Evolutionary conservation across 2,329 filamentous ascomycete species (phyloP).

Genomic region (Cladophialophora exuberans): DNA sequence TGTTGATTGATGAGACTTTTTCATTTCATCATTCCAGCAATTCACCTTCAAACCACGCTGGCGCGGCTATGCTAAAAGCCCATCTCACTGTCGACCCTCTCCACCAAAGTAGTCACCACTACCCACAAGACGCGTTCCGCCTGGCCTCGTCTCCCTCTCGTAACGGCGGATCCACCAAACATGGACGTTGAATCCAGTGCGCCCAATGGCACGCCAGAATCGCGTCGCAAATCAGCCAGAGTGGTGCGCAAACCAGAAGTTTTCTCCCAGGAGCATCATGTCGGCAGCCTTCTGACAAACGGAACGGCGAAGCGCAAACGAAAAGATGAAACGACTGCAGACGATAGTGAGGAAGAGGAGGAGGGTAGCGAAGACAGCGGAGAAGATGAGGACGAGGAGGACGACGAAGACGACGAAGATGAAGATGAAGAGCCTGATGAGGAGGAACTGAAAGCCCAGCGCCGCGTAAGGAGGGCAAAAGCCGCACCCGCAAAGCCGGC

Average conservation of each 20-base stretch:
- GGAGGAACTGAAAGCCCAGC: constrained; percentile 53
- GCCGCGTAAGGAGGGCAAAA: constrained; percentile 41
- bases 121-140: background rate
- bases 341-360: constrained; percentile 35
- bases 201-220: constrained; percentile 22
- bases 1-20: too few species aligned
- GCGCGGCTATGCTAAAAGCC: too few species aligned
- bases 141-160: background rate
- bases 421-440: constrained; percentile 47
- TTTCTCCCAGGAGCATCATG: constrained; percentile 43
- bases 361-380: constrained; percentile 32
- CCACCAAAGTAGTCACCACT: too few species aligned
- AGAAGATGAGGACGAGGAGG: constrained; percentile 33
- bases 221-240: constrained; percentile 50
- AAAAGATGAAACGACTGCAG: constrained; percentile 41
- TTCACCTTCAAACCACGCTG: too few species aligned
- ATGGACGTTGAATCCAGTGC: constrained; percentile 29
- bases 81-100: too few species aligned
- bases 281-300: constrained; percentile 34
- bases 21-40: too few species aligned
- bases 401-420: constrained; percentile 34
- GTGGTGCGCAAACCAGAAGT: constrained; percentile 47
- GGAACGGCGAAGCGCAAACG: constrained; percentile 56
- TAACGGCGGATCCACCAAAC: background rate
- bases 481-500: constrained; percentile 46